Conservation (phyloP, 495 filamentous ascomycete species). For the Penicillium roqueforti region DNA sequence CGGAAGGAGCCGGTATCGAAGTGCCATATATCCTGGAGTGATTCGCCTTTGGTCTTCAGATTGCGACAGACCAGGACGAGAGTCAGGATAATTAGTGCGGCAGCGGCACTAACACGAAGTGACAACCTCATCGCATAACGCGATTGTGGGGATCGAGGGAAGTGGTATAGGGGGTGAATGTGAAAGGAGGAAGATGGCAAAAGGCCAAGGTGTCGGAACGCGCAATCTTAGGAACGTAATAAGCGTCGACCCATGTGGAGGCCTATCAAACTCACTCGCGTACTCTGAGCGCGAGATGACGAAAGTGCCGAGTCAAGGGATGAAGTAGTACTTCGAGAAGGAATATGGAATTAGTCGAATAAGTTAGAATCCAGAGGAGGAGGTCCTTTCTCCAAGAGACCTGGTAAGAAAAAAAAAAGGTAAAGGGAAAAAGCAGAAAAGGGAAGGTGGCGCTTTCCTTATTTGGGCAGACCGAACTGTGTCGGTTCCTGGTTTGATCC, state of each 20-base stretch:
- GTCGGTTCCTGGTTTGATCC: background rate
- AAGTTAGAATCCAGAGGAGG: background rate
- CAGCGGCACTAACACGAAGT: slow-evolving; percentile 32
- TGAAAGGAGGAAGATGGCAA: background rate
- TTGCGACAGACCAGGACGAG: slow-evolving; percentile 35
- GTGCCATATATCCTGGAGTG: slow-evolving; percentile 28
- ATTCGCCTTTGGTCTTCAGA: slow-evolving; percentile 24
- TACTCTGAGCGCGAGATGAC: slow-evolving; percentile 1
- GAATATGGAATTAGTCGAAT: slow-evolving; percentile 1
- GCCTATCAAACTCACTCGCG: background rate
- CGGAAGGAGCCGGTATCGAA: slow-evolving; percentile 28
- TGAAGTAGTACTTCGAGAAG: background rate
- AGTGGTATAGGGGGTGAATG: background rate
- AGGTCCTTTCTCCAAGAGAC: background rate
- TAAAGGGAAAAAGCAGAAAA: background rate
- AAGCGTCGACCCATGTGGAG: slow-evolving; percentile 8
- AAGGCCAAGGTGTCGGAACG: slow-evolving; percentile 2
- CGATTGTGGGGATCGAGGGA: slow-evolving; percentile 5
- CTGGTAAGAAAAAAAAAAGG: background rate
- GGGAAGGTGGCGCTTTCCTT: background rate
- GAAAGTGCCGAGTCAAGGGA: slow-evolving; percentile 8
- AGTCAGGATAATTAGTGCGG: slow-evolving; percentile 33
- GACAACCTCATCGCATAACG: slow-evolving; percentile 45
- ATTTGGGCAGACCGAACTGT: background rate
- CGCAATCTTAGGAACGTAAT: slow-evolving; percentile 8